Conservation (phyloP, 169 alveolate genomes). For the Plasmodium ovale region DNA sequence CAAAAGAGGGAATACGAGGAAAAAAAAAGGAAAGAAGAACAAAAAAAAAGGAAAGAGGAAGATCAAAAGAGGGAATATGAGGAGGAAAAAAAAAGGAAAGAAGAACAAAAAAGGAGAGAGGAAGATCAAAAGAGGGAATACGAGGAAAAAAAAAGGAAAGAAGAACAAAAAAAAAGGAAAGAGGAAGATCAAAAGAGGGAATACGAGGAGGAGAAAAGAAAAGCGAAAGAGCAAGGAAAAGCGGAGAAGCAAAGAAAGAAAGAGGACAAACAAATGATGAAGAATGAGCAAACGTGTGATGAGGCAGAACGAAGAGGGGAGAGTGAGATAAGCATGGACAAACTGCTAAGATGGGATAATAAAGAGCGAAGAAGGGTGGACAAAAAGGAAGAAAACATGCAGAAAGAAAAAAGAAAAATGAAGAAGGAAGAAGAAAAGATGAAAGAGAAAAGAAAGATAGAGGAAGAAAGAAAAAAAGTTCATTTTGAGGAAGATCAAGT, state of each 20-base stretch:
- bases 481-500: slow-evolving; percentile 31
- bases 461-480: slow-evolving; percentile 43
- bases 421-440: not conserved
- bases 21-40: not conserved
- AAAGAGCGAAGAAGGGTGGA: too few species aligned
- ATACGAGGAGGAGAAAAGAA: not conserved
- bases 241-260: not conserved
- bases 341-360: too few species aligned
- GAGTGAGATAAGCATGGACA: too few species aligned
- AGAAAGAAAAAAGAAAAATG: not conserved
- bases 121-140: not conserved
- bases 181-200: not conserved
- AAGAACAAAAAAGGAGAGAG: not conserved
- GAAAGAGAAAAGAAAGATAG: not conserved
- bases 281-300: too few species aligned
- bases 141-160: not conserved
- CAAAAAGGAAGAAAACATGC: not conserved
- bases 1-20: not conserved
- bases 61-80: not conserved
- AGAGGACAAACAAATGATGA: not conserved
- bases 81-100: not conserved
- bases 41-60: not conserved
- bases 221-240: not conserved
- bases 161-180: not conserved
- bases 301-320: not conserved